Percentiles rank a stretch among this genome's conserved stretches.
Evolutionary conservation across 257 asterid genomes (phyloP).

Genomic region (Nicotiana tomentosiformis): DNA sequence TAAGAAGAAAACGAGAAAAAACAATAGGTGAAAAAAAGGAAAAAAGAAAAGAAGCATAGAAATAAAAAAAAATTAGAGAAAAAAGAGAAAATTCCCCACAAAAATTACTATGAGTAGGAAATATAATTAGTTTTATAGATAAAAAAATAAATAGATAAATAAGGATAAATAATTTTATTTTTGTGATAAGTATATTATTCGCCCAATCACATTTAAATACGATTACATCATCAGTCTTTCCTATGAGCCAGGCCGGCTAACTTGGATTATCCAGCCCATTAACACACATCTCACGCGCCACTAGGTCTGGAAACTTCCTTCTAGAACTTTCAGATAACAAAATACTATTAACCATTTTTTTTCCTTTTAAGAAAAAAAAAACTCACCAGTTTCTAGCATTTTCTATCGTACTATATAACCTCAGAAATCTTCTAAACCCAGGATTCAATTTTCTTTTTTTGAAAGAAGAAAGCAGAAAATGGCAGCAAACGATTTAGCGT

Average conservation of each 20-base stretch:
- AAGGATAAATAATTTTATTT: too few species aligned
- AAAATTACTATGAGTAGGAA: too few species aligned
- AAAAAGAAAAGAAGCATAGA: too few species aligned
- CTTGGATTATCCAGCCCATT: not conserved
- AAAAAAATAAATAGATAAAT: too few species aligned
- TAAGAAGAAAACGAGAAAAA: too few species aligned
- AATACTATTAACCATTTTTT: not conserved
- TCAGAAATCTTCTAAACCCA: not conserved
- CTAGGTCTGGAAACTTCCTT: constrained; percentile 15
- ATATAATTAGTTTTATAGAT: too few species aligned
- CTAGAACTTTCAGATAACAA: not conserved
- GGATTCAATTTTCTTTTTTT: not conserved
- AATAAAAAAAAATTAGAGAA: too few species aligned
- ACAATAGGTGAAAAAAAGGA: too few species aligned
- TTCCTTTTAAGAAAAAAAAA: not conserved
- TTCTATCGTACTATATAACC: not conserved
- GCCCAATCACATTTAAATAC: too few species aligned
- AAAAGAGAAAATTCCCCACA: too few species aligned
- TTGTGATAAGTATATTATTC: too few species aligned
- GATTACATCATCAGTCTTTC: not conserved
- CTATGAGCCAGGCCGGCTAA: not conserved
- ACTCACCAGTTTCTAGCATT: not conserved
- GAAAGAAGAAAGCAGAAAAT: constrained; percentile 10
- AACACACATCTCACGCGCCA: not conserved
- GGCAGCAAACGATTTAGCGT: constrained; percentile 49